phyloP scores from a whole-genome alignment of 306 rosid genomes.

The Cucurbita maxima region DNA sequence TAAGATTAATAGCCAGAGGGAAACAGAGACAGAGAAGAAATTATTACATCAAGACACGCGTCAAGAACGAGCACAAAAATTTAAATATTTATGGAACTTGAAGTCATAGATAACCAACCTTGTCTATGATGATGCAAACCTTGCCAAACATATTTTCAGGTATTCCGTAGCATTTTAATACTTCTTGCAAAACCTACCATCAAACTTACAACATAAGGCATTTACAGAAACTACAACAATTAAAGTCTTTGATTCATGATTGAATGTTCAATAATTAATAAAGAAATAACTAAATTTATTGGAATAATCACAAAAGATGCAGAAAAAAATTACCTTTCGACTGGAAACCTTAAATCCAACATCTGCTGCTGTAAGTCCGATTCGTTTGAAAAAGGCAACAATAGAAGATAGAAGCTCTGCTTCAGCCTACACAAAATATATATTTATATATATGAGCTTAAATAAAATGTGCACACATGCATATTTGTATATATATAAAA shows the following conservation, averaged over 20 bases:
- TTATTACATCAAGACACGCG: not conserved
- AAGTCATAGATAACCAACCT: slow-evolving; percentile 38
- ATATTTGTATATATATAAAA: not conserved
- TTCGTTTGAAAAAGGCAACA: slow-evolving; percentile 67
- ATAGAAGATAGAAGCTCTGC: slow-evolving; percentile 86
- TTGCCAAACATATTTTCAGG: slow-evolving; percentile 72
- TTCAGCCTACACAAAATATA: slow-evolving; percentile 55
- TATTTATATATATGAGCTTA: not conserved
- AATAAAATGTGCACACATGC: not conserved
- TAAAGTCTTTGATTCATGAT: not conserved
- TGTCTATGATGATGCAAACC: slow-evolving; percentile 89
- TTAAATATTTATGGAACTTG: slow-evolving; percentile 2
- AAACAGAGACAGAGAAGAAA: not conserved
- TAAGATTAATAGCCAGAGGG: not conserved
- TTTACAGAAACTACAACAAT: not conserved
- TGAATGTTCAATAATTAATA: not conserved
- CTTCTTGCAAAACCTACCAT: slow-evolving; percentile 78
- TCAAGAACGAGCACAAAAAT: not conserved
- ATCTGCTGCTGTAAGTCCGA: slow-evolving; percentile 77
- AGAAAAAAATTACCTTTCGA: slow-evolving; percentile 51
- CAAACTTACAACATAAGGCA: not conserved
- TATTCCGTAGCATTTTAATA: slow-evolving; percentile 48
- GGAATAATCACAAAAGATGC: not conserved
- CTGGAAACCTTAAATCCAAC: slow-evolving; percentile 97
- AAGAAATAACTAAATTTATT: not conserved